A percentile compares a stretch with the other conserved stretches of the same genome.
Evolutionary conservation across 2,329 filamentous ascomycete genomes (phyloP).

Genomic region (Orbilia blumenaviensis): DNA sequence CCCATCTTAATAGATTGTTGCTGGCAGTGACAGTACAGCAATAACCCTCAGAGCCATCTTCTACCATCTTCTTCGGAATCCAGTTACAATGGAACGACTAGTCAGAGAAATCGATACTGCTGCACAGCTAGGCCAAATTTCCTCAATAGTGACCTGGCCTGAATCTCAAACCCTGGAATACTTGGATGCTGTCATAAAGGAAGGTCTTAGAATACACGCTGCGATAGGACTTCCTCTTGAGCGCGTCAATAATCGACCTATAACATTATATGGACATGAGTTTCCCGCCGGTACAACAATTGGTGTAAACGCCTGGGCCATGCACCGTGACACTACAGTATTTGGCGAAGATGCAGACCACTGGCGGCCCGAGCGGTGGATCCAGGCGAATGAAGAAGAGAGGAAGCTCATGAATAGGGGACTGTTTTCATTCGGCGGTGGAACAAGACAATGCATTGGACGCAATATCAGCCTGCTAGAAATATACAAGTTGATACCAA

Average conservation of each 20-base stretch:
- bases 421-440: conserved; percentile 43
- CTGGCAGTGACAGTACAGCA: conserved; percentile 62
- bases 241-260: conserved; percentile 68
- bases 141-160: conserved; percentile 56
- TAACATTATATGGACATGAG: conserved; percentile 60
- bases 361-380: conserved; percentile 61
- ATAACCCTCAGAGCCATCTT: conserved; percentile 62
- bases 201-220: conserved; percentile 79
- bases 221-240: conserved; percentile 77
- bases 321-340: conserved; percentile 62
- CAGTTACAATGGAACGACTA: conserved; percentile 59
- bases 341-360: conserved; percentile 62
- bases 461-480: conserved; percentile 56
- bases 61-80: conserved; percentile 61
- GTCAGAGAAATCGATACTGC: conserved; percentile 61
- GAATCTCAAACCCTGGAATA: conserved; percentile 69
- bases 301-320: conserved; percentile 63
- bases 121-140: conserved; percentile 22
- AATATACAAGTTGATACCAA: conserved; percentile 56
- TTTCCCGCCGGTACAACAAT: conserved; percentile 63
- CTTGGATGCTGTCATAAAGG: conserved; percentile 79
- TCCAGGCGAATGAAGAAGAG: conserved; percentile 29
- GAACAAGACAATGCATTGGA: conserved; percentile 55
- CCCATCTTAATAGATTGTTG: conserved; percentile 55
- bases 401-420: conserved; percentile 48